A percentile compares a stretch with the other conserved stretches of the same genome.
Conservation (phyloP, 768 basidiomycete genomes). For the Suillus hirtellus region DNA sequence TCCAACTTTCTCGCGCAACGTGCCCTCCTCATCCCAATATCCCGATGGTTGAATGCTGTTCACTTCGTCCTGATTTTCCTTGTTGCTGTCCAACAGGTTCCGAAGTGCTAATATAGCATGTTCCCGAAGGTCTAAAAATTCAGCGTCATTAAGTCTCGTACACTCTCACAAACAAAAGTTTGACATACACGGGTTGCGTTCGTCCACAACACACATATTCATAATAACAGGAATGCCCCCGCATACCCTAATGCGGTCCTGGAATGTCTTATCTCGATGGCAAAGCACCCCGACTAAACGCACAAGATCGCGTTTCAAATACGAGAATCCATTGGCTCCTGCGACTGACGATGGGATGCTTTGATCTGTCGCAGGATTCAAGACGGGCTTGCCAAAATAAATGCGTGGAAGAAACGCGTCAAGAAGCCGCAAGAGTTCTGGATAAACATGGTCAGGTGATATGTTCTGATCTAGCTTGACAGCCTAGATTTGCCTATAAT, state of each 20-base stretch:
- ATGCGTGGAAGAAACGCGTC: constrained; percentile 85
- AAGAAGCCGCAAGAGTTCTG: constrained; percentile 74
- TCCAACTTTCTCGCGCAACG: constrained; percentile 43
- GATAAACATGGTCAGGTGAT: constrained; percentile 8
- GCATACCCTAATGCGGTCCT: constrained; percentile 69
- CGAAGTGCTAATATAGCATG: constrained; percentile 86
- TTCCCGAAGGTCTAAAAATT: constrained; percentile 69
- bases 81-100: constrained; percentile 74
- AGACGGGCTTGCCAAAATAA: constrained; percentile 69
- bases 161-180: neutral
- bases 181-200: constrained; percentile 86
- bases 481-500: constrained; percentile 52
- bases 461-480: neutral
- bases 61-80: constrained; percentile 79
- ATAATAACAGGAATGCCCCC: constrained; percentile 82
- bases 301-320: constrained; percentile 89
- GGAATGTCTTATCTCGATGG: constrained; percentile 61
- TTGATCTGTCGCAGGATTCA: constrained; percentile 11
- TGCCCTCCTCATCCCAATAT: constrained; percentile 58
- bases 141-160: neutral
- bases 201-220: constrained; percentile 88
- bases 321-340: constrained; percentile 66
- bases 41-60: constrained; percentile 66
- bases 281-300: constrained; percentile 80
- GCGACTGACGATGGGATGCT: constrained; percentile 21